Base-by-base conservation (phyloP, 1,284 basidiomycete species). In the Thelephora terrestris region DNA sequence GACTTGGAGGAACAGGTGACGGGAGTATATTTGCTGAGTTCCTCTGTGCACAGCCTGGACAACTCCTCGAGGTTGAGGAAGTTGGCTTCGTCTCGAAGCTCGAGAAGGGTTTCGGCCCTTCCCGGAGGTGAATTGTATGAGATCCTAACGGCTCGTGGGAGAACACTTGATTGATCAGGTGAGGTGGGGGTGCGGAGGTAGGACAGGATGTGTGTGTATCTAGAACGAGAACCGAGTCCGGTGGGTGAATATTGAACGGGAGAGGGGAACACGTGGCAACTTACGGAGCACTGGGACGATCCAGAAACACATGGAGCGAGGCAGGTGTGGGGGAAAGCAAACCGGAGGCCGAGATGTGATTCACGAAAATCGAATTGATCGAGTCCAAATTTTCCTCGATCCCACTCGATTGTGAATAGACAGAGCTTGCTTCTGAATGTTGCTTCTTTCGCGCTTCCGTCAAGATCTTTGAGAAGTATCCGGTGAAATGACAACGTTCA, bases 201-300 rank as follows among this genome's bases (percentile, higher is more conserved):
- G 9, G 72, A 64, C 1, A 89, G 65, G 47, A 89, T 73, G 59
- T 87, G 80, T 1, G 68, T 57, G 55, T 87, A 87, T 57, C 84
- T 87, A 23, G 23, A 37, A 40, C 52, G 24, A 51, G 46, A 29
- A 44, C 2, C 46, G 17, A 46, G 23, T 43, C 23, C 1, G 27
- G n/a, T 6, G 23, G 45, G n/a, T 50, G 18, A 50, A 42, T 50
- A 18, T 14, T 14, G 27, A 17, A 43, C 4, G 18, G 40, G 9
- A 25, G 4, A n/a, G 7, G 16, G 17, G 36, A 6, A 43, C 37
- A 34, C 20, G 9, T 24, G 20, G 29, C 7, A 16, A 76, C 85
- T 71, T 66, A 90, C 83, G 86, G 81, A 38, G 77, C 68, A 57
- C 85, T 86, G 1, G 85, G 75, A 37, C 86, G 70, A 58, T 90